Evolutionary conservation across 257 asterid species (phyloP).

Genomic region (Petunia secreta): DNA sequence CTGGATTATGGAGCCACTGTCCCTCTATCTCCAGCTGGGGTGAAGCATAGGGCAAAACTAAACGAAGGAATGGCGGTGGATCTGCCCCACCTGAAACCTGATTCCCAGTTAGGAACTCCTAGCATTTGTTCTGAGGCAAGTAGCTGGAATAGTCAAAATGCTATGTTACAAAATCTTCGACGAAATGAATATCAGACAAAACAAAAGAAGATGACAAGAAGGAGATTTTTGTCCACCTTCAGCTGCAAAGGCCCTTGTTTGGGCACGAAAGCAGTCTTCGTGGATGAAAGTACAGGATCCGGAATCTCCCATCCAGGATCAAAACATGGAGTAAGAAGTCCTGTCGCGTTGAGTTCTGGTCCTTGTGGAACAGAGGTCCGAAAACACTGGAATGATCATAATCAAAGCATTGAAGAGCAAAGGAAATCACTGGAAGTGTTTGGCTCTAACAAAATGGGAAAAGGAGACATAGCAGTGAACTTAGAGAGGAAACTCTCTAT

Average conservation of each 20-base stretch:
- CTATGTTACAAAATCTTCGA: constrained; percentile 31
- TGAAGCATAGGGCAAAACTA: not conserved
- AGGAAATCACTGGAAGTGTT: constrained; percentile 71
- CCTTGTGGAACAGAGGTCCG: constrained; percentile 5
- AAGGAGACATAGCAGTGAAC: constrained; percentile 47
- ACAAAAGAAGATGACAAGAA: constrained; percentile 46
- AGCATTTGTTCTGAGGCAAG: constrained; percentile 56
- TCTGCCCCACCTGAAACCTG: constrained; percentile 22
- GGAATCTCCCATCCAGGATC: constrained; percentile 35
- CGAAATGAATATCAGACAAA: constrained; percentile 34
- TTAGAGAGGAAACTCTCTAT: constrained; percentile 76
- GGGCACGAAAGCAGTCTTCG: constrained; percentile 47
- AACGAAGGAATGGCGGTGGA: constrained; percentile 10
- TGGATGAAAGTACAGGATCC: constrained; percentile 31
- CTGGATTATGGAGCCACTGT: constrained; percentile 40
- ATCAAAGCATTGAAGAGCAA: constrained; percentile 35
- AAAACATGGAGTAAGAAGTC: constrained; percentile 16
- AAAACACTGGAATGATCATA: constrained; percentile 9
- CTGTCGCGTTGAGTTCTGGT: constrained; percentile 17
- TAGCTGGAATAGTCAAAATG: constrained; percentile 57
- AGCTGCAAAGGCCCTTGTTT: constrained; percentile 65
- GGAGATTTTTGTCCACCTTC: constrained; percentile 47
- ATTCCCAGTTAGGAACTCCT: constrained; percentile 41
- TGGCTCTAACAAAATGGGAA: constrained; percentile 46
- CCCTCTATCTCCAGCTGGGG: constrained; percentile 1